Evolutionary conservation across 768 basidiomycete species (phyloP), one percentile per base, ranked within the genome.

Genomic region (Calocera viscosa): DNA sequence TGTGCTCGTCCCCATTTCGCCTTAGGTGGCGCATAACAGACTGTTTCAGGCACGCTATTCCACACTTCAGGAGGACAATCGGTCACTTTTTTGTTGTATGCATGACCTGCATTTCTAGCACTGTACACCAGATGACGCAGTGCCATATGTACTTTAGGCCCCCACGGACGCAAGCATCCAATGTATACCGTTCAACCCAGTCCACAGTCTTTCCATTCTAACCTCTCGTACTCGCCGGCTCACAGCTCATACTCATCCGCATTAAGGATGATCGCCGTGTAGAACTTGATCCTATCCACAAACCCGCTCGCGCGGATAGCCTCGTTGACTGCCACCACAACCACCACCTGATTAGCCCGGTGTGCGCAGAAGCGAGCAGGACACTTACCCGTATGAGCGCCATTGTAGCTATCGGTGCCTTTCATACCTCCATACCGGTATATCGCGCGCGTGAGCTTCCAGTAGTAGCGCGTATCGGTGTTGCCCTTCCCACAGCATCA

Each of bases 391-490:
- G 53, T 60, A 22, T 60, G 53, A 14, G 53, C 53, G 22, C 53
- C 53, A 30, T 60, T 60, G 30, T 60, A 60, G 30, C 53, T 60
- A 19, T 60, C 53, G 7, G 53, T 28, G 8, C 5, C 53, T 26
- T 60, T 60, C 53, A 60, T 60, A 11, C 53, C 53, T 14, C 49
- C 22, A 41, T 89, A 91, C 28, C 89, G 83, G 81, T 88, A 89
- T 68, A 91, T 89, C 69, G 88, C 86, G 63, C 66, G 68, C 1
- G 75, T 75, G 17, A 79, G 75, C 35, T 81, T 76, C 85, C 85
- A 86, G 72, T 84, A 85, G 72, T 79, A 80, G 17, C 80, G 77
- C 1, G 84, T 85, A 69, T 85, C 84, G 14, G 53, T 60, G 22
- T 60, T 60, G 7, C 53, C 53, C 53, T 60, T 28, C 53, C 2